phyloP scores from a whole-genome alignment of 768 basidiomycete species.

The Daedaleopsis sinensis region DNA sequence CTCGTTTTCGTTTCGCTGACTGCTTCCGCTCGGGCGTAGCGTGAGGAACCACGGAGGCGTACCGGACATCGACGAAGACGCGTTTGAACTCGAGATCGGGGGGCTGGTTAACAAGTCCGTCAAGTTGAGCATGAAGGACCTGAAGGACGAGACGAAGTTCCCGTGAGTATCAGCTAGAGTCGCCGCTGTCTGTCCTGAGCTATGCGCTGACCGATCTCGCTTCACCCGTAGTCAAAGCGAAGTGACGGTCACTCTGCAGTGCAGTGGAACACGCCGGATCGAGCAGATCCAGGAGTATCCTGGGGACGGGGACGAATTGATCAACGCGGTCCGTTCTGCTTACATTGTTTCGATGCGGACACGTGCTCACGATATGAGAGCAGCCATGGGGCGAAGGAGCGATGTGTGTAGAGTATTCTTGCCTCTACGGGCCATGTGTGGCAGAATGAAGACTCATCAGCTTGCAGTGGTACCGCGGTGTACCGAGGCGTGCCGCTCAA shows the following conservation, averaged over 20 bases:
- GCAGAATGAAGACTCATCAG: no score
- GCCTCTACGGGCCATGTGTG: not conserved
- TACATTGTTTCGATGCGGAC: not conserved
- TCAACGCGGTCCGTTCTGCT: conserved; percentile 14
- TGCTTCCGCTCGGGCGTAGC: conserved; percentile 37
- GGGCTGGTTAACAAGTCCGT: conserved; percentile 51
- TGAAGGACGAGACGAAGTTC: conserved; percentile 49
- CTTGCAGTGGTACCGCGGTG: conserved; percentile 49
- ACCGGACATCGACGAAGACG: conserved; percentile 50
- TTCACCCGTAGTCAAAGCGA: conserved; percentile 44
- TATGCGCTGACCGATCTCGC: not conserved
- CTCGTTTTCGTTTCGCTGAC: no score
- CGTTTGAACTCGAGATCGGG: conserved; percentile 51
- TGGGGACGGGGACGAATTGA: conserved; percentile 56
- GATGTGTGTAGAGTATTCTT: conserved; percentile 38
- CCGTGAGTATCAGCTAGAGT: conserved; percentile 49
- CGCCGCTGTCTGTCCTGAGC: no score
- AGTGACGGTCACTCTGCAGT: conserved; percentile 57
- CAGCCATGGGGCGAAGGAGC: conserved; percentile 54
- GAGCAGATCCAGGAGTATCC: conserved; percentile 56
- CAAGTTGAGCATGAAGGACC: conserved; percentile 48
- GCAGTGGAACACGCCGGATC: conserved; percentile 54
- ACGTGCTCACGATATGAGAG: not conserved
- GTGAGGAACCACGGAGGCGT: conserved; percentile 58
- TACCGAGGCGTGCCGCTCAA: conserved; percentile 57